Evolutionary conservation across 2,329 filamentous ascomycete species (phyloP).

Genomic region (Fusarium scirpi): DNA sequence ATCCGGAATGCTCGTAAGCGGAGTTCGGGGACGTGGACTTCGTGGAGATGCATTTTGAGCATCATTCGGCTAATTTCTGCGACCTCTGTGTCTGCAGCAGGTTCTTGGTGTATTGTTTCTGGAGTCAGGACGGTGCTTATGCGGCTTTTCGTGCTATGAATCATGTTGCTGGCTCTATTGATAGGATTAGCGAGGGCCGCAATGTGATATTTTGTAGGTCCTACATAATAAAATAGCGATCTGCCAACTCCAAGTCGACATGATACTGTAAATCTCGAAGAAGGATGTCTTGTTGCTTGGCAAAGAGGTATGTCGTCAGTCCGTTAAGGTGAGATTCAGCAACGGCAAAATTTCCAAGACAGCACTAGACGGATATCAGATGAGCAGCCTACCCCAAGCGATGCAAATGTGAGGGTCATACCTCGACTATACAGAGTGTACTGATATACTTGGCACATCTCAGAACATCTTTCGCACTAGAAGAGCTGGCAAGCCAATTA

Average conservation of each 20-base stretch:
- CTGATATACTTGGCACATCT: not conserved
- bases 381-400: too few species aligned
- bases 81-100: not conserved
- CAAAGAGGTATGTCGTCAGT: not conserved
- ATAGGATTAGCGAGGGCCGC: not conserved
- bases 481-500: not conserved
- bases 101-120: not conserved
- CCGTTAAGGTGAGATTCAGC: not conserved
- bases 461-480: not conserved
- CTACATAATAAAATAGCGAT: not conserved
- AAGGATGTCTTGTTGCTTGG: not conserved
- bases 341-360: not conserved
- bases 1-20: not conserved
- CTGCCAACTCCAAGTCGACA: not conserved
- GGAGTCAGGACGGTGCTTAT: not conserved
- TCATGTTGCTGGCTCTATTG: not conserved
- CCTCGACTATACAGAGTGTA: not conserved
- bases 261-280: too few species aligned
- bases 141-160: not conserved
- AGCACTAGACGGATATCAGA: not conserved
- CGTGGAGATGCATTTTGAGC: not conserved
- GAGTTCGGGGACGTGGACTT: not conserved
- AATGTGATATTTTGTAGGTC: accelerated
- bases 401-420: not conserved
- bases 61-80: not conserved